These are phyloP conservation scores for Metschnikowia bowlesiae DNA, from an alignment of 805 yeast species.

Conservation along the genomic window DNA sequence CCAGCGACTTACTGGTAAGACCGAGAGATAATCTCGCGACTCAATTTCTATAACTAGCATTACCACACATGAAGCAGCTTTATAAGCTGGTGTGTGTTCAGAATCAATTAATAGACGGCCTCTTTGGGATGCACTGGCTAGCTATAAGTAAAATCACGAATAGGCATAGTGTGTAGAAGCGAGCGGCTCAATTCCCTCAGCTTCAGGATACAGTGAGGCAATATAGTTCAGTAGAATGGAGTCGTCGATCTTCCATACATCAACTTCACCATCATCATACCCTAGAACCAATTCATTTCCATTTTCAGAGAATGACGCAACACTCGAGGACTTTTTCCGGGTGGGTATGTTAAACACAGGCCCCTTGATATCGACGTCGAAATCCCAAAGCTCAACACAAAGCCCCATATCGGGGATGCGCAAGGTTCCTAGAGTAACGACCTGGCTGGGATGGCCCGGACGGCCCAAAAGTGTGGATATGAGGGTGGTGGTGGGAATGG, in stretches of 20 bases:
- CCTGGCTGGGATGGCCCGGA: slow-evolving; percentile 11
- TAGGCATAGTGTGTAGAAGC: neutral
- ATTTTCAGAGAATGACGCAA: slow-evolving; percentile 10
- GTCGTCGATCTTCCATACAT: slow-evolving; percentile 13
- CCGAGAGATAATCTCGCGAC: slow-evolving; percentile 39
- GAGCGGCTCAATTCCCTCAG: neutral
- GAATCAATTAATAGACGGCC: too few relatives aligned
- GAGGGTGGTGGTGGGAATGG: slow-evolving; percentile 14
- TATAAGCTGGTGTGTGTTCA: too few relatives aligned
- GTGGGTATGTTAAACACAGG: slow-evolving; percentile 12
- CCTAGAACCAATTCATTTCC: slow-evolving; percentile 13
- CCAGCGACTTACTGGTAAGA: slow-evolving; percentile 53
- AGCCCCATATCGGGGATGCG: slow-evolving; percentile 11
- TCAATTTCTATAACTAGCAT: slow-evolving; percentile 14
- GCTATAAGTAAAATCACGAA: neutral
- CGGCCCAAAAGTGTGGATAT: slow-evolving; percentile 8
- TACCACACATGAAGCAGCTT: neutral
- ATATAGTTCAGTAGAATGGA: slow-evolving; percentile 3
- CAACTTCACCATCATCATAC: slow-evolving; percentile 13
- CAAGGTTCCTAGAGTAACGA: slow-evolving; percentile 11
- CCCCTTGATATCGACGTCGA: slow-evolving; percentile 6
- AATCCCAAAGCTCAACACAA: slow-evolving; percentile 17
- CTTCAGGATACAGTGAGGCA: neutral
- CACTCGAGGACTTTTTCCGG: slow-evolving; percentile 3
- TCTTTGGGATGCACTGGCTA: too few relatives aligned